Evolutionary conservation across 805 yeast genomes (phyloP).

Genomic region (Candida maesae): DNA sequence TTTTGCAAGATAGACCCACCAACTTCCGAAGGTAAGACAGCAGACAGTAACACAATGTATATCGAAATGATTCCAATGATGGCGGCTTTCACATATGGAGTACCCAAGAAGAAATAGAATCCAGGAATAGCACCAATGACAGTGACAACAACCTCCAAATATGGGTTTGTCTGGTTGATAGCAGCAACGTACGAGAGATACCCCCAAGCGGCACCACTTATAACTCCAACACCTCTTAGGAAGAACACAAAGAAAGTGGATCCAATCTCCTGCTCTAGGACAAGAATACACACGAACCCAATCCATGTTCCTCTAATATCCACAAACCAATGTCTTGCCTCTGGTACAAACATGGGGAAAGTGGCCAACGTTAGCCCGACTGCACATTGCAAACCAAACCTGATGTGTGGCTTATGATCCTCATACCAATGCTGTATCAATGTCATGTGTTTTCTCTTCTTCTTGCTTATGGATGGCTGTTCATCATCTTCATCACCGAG

Average conservation of each 20-base stretch:
- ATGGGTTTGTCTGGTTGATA: slow-evolving; percentile 35
- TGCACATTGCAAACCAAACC: slow-evolving; percentile 44
- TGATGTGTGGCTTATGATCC: slow-evolving; percentile 32
- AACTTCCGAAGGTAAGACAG: slow-evolving; percentile 35
- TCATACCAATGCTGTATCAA: slow-evolving; percentile 8
- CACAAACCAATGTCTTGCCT: slow-evolving; percentile 45
- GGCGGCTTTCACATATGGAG: slow-evolving; percentile 49
- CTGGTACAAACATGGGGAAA: slow-evolving; percentile 48
- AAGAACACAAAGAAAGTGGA: slow-evolving; percentile 46
- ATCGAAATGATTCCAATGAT: slow-evolving; percentile 45
- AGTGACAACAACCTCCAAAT: slow-evolving; percentile 40
- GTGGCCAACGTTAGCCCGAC: slow-evolving; percentile 44
- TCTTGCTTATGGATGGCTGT: not conserved
- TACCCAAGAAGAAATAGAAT: slow-evolving; percentile 39
- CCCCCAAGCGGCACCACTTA: slow-evolving; percentile 48
- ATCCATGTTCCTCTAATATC: slow-evolving; percentile 48
- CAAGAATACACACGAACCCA: slow-evolving; percentile 48
- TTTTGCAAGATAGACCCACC: slow-evolving; percentile 39
- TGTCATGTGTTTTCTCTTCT: not conserved
- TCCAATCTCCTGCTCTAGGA: slow-evolving; percentile 48
- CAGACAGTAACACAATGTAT: slow-evolving; percentile 43
- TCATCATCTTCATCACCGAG: slow-evolving; percentile 3
- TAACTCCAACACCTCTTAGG: slow-evolving; percentile 44
- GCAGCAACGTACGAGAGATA: slow-evolving; percentile 44
- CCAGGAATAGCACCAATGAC: slow-evolving; percentile 44